Evolutionary conservation across 768 basidiomycete genomes (phyloP), one percentile per base, ranked within the genome.

Genomic region (Multifurca ochricompacta): DNA sequence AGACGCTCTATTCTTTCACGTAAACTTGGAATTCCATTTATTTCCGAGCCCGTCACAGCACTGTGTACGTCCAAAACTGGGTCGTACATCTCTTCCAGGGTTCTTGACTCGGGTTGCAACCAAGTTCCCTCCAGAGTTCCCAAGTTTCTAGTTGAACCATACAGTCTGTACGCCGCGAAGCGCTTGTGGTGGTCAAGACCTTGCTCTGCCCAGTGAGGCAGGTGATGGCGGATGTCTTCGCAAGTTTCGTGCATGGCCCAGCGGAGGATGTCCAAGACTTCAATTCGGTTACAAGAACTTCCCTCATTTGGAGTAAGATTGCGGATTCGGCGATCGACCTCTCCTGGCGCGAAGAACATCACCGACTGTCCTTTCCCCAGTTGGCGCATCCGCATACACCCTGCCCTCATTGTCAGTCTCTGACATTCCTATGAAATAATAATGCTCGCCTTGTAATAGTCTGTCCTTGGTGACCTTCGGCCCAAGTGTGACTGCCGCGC

Each of bases 381-480:
- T 14, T 55, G 53, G n/a, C 58, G 52, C 58, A 59, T 59, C 35
- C 58, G 48, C 58, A 59, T 59, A 45, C 53, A 56, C 4, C 56
- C 58, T 59, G 18, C n/a, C n/a, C 2, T 25, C n/a, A 1, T 23
- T 3, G 7, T 57, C 23, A 57, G 37, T n/a, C 9, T 8, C 9
- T 11, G 37, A 4, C 21, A 19, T 50, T 28, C 37, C 44, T n/a
- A 44, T 4, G 14, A 51, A 1, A 18, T 2, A 6, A 47, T 36
- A 46, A n/a, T 54, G 54, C 51, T 31, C 39, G 72, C 78, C 79
- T 70, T 80, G 79, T 3, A 71, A 66, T 4, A 81, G 60, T 41
- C 73, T 68, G 66, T 81, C 79, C 53, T 80, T 80, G 0, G 73
- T 76, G 8, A 80, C 64, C 37, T 73, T 77, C 5, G 73, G 73